phyloP scores from a whole-genome alignment of 2,329 filamentous ascomycete genomes.

The Ceratocystis colombiana region DNA sequence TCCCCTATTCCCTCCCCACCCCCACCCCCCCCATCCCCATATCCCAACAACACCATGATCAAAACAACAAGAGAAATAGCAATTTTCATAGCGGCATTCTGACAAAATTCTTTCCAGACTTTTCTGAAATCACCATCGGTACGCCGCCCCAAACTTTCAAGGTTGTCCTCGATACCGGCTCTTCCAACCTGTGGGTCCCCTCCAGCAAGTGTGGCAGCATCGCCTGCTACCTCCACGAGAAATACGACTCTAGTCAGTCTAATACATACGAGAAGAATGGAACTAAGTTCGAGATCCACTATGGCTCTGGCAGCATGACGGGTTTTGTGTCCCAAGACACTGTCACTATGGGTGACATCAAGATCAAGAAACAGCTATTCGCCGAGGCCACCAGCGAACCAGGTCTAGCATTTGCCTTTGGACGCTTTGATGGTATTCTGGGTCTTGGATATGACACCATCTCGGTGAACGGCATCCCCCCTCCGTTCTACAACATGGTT shows the following conservation, averaged over 20 bases:
- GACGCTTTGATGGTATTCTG: slow-evolving; percentile 92
- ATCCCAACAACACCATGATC: too few species aligned
- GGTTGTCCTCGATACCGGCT: slow-evolving; percentile 95
- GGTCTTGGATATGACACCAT: slow-evolving; percentile 92
- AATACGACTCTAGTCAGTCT: slow-evolving; percentile 86
- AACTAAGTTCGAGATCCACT: slow-evolving; percentile 80
- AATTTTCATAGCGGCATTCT: too few species aligned
- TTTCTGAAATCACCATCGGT: slow-evolving; percentile 89
- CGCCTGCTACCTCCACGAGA: slow-evolving; percentile 93
- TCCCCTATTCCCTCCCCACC: too few species aligned
- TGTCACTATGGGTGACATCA: slow-evolving; percentile 78
- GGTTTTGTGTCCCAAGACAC: slow-evolving; percentile 89
- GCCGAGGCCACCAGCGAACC: slow-evolving; percentile 94
- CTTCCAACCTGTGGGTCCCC: slow-evolving; percentile 98
- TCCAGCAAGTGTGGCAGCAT: slow-evolving; percentile 85
- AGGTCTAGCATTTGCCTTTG: slow-evolving; percentile 94
- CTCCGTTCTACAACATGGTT: slow-evolving; percentile 94
- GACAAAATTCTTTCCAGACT: slow-evolving; percentile 50
- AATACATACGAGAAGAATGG: slow-evolving; percentile 93
- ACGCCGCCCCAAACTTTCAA: slow-evolving; percentile 93
- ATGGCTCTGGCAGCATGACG: slow-evolving; percentile 87
- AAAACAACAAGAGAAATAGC: too few species aligned
- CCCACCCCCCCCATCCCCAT: too few species aligned
- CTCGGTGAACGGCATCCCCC: slow-evolving; percentile 89
- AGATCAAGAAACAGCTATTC: slow-evolving; percentile 82